Base-by-base conservation (phyloP, 1,284 basidiomycete species). In the Ceratobasidium sp. region DNA sequence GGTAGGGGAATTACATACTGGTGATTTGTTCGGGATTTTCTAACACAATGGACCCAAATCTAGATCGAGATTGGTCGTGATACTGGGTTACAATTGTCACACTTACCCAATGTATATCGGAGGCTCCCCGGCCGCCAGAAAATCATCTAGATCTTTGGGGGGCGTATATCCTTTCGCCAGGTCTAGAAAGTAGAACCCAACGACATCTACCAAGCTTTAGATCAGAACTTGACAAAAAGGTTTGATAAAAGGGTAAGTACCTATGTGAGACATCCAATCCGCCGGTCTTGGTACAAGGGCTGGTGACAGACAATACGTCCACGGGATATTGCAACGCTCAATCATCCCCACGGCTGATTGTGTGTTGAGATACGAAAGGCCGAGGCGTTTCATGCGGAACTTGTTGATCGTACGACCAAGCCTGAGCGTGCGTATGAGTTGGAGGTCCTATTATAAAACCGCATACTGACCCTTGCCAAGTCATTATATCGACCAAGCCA, bases 241-340 rank as follows among this genome's bases (percentile, higher is more conserved):
- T n/a, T n/a, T n/a, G n/a, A n/a, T n/a, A n/a, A n/a, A n/a, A n/a
- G n/a, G n/a, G n/a, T n/a, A n/a, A n/a, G n/a, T n/a, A 89, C 89
- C 89, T 51, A 87, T 88, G 77, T 88, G 81, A 65, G 85, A 86
- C 76, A 84, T 86, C 86, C 89, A 90, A 78, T 90, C 89, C 5
- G 83, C 78, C 0, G 90, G 90, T 76, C 89, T 89, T 0, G 88
- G 86, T 0, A 91, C 88, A 24, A 92, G 79, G 0, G 85, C 84
- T 6, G 88, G 85, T 74, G 87, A 88, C 84, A 91, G 89, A 76
- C 89, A 90, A 78, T 91, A 91, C 14, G 89, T 89, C 85, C 87
- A 90, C 2, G 90, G 90, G 2, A 91, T 82, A 76, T 87, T 87
- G 58, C 89, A 22, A n/a, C 46, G 58, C 27, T 90, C 88, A 4